Evolutionary conservation across 768 basidiomycete genomes (phyloP), one percentile per base, ranked within the genome.

Genomic region (Panaeolus cyanescens): DNA sequence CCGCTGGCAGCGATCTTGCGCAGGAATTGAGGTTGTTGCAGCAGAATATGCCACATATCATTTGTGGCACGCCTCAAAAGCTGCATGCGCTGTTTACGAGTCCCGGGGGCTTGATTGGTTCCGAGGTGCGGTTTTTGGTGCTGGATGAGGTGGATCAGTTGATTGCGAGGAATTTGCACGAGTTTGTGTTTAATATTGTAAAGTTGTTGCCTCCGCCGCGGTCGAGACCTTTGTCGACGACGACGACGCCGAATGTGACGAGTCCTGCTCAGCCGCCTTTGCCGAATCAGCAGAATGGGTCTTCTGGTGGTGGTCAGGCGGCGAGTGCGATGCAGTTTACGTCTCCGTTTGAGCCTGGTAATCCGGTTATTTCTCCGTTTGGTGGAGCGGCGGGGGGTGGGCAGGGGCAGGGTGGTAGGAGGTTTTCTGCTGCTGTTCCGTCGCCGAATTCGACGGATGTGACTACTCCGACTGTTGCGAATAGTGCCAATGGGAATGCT

Each of bases 71-170:
- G 2, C 97, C 97, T 10, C 97, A 97, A 71, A 96, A 96, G 75
- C 78, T 99, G 15, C 90, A 96, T 70, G 93, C 96, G 45, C 82
- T 99, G 28, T 95, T 99, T 70, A 92, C 91, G 2, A 76, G 85
- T 12, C 80, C 91, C 22, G 88, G 91, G 32, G 93, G 92, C 13
- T 80, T 96, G 57, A 70, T 79, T 13, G 95, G 94, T 28, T 83
- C 87, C 12, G 95, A 96, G 70, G 93, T 98, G 58, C 86, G 95
- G 45, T 92, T 99, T 80, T 82, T 99, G 59, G 93, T 98, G 33
- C 84, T 99, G 19, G 97, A 99, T 70, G 97, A 99, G 72, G 96
- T 97, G 54, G 97, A 99, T 72, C 97, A 99, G 71, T 79, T 99
- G 64, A 97, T 99, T 71, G 96, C 97, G 17, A 88, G 97, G 59